Base-by-base conservation (phyloP, 1,139 yeast species). In the Hansenula anomala region DNA sequence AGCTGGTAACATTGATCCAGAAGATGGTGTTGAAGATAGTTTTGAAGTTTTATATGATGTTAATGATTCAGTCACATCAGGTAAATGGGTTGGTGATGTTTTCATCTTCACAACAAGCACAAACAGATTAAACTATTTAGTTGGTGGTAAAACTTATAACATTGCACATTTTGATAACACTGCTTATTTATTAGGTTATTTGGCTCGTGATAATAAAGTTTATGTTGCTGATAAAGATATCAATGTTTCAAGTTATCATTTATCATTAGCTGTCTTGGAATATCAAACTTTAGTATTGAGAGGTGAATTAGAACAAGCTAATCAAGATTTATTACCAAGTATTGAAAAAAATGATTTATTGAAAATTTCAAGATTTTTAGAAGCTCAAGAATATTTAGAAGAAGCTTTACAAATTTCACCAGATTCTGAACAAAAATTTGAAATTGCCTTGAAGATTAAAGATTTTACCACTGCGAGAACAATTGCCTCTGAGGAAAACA, bases 61-160 rank as follows among this genome's bases (percentile, higher is more conserved):
- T 46, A 78, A 80, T 41, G 98, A 92, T 58, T 67, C 82, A 24
- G 78, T 92, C 30, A 78, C 86, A 45, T 83, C 95, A 17, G 97
- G 97, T 55, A 82, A 82, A 60, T 92, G 97, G 86, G 88, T 90
- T 54, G 98, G 98, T 50, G 97, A 92, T 66, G 97, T 94, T 32
- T 90, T 90, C 60, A 78, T 92, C 40, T 92, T 84, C 68, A 88
- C 97, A 14, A 82, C 95, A 2, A 55, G 81, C 18, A 77, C 95
- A 27, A 88, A 89, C 64, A 79, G 97, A 61, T 74, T 94, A 58
- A 92, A 90, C 65, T 94, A 92, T 62, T 78, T 88, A 47, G 97
- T 92, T 47, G 98, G 98, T 54, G 95, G 95, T 34, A 89, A 89
- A 58, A 81, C 85, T 16, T 87, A 88, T 61, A 92, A 89, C 57